Base-by-base conservation (phyloP, 2,329 filamentous ascomycete genomes). In the Xylaria sp. region DNA sequence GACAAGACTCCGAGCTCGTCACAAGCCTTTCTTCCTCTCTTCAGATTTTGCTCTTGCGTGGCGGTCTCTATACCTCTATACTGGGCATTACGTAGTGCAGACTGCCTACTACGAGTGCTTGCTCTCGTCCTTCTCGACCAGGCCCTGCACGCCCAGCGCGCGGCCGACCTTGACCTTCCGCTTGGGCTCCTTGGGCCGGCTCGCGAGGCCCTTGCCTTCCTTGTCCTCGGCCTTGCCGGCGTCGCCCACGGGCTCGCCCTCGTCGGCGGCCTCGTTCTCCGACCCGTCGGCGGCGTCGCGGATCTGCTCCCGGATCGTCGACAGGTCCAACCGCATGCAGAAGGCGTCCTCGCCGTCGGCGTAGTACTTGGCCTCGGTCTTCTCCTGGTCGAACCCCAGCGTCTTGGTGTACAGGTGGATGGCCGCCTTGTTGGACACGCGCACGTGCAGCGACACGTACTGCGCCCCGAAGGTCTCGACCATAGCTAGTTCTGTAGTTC, bases 281-380 rank as follows among this genome's bases (percentile, higher is more conserved):
- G 73, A 76, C 42, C 79, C 71, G 48, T 77, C 67, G 68, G 76
- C 51, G 20, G 63, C 74, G 54, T 77, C 75, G 57, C 77, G 72
- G 69, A 89, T 79, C 62, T 80, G 78, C 54, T 82, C 77, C 49
- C 78, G 75, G 41, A 88, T 70, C 46, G 77, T 75, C 2, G 75
- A 74, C 40, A 99, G 81, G 67, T 97, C 89, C 72, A 96, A 89
- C 59, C 87, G 87, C 94, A 99, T 99, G 69, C 86, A 90, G 71
- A 87, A 96, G 37, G 94, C 94, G 77, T 99, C 91, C 77, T 99
- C 94, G 56, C 93, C 93, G 72, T 99, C 94, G 53, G 94, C 94
- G 72, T 99, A 99, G 82, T 96, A 96, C 76, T 92, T 94, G 44
- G 83, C 72, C 75, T 96, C 91, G 9, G 88, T 86, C 78, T 92